Percentiles rank a stretch among this genome's conserved stretches.
These are phyloP conservation scores for Aspergillus sp. DNA, from an alignment of 2,329 filamentous ascomycete species.

Conservation along the genomic window DNA sequence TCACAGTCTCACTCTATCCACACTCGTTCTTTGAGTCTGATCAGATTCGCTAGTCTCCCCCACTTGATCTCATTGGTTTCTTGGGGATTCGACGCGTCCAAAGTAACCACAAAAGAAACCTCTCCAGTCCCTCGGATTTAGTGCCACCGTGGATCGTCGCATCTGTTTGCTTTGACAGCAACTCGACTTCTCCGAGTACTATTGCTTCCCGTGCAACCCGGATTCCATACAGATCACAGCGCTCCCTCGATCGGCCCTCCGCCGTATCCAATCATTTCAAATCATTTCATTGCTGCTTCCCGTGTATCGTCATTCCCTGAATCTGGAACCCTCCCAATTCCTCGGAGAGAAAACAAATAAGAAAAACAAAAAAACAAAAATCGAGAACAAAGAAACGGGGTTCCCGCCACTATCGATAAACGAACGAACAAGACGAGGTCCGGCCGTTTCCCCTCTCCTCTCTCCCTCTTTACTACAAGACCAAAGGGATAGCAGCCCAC, in stretches of 20 bases:
- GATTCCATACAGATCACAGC: not conserved
- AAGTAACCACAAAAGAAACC: not conserved
- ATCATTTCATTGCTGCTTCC: not conserved
- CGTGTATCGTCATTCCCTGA: not conserved
- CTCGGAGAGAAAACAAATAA: no score
- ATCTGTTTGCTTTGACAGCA: constrained; percentile 6
- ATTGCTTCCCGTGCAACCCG: constrained; percentile 3
- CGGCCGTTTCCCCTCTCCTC: constrained; percentile 7
- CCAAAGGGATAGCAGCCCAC: constrained; percentile 15
- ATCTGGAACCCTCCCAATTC: not conserved
- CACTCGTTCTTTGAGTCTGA: not conserved
- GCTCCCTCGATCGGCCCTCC: not conserved
- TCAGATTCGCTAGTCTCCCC: not conserved
- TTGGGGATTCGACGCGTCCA: not conserved
- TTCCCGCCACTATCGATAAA: constrained; percentile 1
- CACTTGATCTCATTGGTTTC: not conserved
- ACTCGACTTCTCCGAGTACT: constrained; percentile 1
- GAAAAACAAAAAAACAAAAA: not conserved
- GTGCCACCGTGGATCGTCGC: not conserved
- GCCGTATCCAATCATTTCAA: not conserved
- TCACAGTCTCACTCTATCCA: not conserved
- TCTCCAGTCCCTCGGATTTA: not conserved
- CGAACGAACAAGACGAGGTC: constrained; percentile 8
- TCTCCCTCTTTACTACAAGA: constrained; percentile 8
- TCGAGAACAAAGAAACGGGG: not conserved